These are phyloP conservation scores for Sarocladiaceae sp. DNA, from an alignment of 2,329 filamentous ascomycete species.

Conservation along the genomic window DNA sequence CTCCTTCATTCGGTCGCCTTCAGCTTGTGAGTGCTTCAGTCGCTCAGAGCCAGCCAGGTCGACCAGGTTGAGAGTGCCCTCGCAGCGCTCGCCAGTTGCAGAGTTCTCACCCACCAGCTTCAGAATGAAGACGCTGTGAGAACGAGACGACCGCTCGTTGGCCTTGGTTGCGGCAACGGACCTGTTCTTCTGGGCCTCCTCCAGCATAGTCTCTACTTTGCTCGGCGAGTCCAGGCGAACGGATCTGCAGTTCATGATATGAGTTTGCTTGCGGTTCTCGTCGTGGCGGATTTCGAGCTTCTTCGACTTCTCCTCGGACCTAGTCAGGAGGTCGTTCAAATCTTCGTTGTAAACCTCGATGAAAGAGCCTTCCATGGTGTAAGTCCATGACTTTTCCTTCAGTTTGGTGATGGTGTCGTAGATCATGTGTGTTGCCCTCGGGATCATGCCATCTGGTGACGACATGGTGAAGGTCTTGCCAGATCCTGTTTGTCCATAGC, in stretches of 20 bases:
- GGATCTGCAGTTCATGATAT: slow-evolving; percentile 73
- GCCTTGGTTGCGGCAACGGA: slow-evolving; percentile 96
- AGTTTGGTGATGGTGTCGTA: slow-evolving; percentile 82
- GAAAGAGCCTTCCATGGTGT: slow-evolving; percentile 91
- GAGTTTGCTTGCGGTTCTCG: slow-evolving; percentile 73
- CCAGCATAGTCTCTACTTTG: slow-evolving; percentile 75
- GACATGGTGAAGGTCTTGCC: slow-evolving; percentile 99
- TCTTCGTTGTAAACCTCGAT: slow-evolving; percentile 99
- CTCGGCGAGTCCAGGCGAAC: slow-evolving; percentile 74
- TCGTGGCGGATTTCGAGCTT: slow-evolving; percentile 91
- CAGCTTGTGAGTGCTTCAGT: slow-evolving; percentile 79
- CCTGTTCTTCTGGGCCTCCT: slow-evolving; percentile 77
- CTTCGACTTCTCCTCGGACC: slow-evolving; percentile 66
- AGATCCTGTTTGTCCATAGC: slow-evolving; percentile 94
- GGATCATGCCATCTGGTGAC: slow-evolving; percentile 87
- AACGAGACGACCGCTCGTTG: slow-evolving; percentile 90
- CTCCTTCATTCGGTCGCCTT: slow-evolving; percentile 84
- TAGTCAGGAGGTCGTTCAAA: slow-evolving; percentile 78
- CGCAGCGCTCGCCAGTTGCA: slow-evolving; percentile 76
- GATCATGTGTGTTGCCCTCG: slow-evolving; percentile 86
- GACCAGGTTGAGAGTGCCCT: slow-evolving; percentile 92
- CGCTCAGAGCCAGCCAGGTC: slow-evolving; percentile 93
- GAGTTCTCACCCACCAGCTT: slow-evolving; percentile 68
- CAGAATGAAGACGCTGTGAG: slow-evolving; percentile 94
- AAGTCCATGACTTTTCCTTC: slow-evolving; percentile 88